phyloP scores from a whole-genome alignment of 2,329 filamentous ascomycete species.

The Pseudogymnoascus sp. region DNA sequence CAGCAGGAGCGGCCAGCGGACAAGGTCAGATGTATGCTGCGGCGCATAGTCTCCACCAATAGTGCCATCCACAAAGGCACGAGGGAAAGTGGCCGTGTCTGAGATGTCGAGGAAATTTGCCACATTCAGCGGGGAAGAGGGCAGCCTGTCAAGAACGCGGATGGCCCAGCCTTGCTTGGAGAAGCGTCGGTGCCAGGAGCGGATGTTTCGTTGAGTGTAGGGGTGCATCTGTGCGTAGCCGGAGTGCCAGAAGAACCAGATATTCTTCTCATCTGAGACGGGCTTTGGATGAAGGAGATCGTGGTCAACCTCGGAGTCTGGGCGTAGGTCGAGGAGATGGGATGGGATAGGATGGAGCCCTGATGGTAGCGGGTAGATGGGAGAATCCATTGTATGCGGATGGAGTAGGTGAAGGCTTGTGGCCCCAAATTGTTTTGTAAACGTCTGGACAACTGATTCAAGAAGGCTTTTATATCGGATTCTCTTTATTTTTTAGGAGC shows the following conservation, averaged over 20 bases:
- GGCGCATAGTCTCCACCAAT: conserved; percentile 41
- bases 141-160: conserved; percentile 40
- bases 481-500: background rate
- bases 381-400: conserved; percentile 17
- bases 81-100: conserved; percentile 37
- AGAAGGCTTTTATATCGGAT: background rate
- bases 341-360: conserved; percentile 36
- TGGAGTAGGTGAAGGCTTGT: conserved; percentile 4
- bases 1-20: conserved; percentile 48
- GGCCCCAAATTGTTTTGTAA: background rate
- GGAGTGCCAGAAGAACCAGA: conserved; percentile 52
- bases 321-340: conserved; percentile 36
- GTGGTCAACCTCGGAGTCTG: conserved; percentile 38
- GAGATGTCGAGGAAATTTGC: conserved; percentile 39
- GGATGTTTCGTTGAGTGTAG: conserved; percentile 44
- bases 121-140: conserved; percentile 39
- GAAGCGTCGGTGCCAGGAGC: conserved; percentile 46
- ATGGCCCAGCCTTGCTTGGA: conserved; percentile 43
- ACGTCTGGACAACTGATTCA: background rate
- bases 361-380: conserved; percentile 28
- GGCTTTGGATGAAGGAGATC: conserved; percentile 33
- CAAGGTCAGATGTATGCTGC: conserved; percentile 50
- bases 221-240: conserved; percentile 41
- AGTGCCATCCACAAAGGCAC: conserved; percentile 40
- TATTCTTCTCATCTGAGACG: conserved; percentile 39